Percentiles rank a stretch among this genome's conserved stretches.
phyloP scores from a whole-genome alignment of 768 basidiomycete species.

The Auriscalpium microsporum region DNA sequence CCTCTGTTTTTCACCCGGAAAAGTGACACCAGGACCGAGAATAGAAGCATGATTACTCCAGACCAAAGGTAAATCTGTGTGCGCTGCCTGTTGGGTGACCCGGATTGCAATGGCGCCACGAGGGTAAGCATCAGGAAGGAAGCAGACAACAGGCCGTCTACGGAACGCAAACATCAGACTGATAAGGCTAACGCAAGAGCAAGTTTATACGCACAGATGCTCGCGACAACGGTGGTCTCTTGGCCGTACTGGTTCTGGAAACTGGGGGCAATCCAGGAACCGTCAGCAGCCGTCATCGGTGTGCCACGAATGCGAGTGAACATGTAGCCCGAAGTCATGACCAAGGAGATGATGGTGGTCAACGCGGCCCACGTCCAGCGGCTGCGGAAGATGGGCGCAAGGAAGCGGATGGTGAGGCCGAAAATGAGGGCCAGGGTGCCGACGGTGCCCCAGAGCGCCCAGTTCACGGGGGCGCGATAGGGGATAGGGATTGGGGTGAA shows the following conservation, averaged over 20 bases:
- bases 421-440: conserved; percentile 38
- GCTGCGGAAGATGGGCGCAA: conserved; percentile 55
- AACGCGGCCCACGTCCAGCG: conserved; percentile 73
- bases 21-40: conserved; percentile 76
- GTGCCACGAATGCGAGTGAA: conserved; percentile 84
- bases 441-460: conserved; percentile 45
- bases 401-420: conserved; percentile 46
- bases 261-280: conserved; percentile 79
- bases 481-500: conserved; percentile 78
- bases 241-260: conserved; percentile 89
- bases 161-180: neutral
- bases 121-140: conserved; percentile 75
- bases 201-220: conserved; percentile 60
- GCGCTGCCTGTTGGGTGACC: conserved; percentile 65
- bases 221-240: conserved; percentile 81
- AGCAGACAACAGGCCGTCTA: conserved; percentile 78
- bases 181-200: neutral
- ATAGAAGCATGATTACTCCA: conserved; percentile 70
- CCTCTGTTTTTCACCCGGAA: conserved; percentile 91
- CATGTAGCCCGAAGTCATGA: conserved; percentile 95
- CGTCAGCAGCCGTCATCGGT: conserved; percentile 57
- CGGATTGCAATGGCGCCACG: conserved; percentile 65
- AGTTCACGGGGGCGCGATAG: conserved; percentile 73
- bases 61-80: conserved; percentile 88
- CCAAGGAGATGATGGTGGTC: conserved; percentile 51